Evolutionary conservation across 129 eudicot genomes (phyloP).

Genomic region (Artemisia annua): DNA sequence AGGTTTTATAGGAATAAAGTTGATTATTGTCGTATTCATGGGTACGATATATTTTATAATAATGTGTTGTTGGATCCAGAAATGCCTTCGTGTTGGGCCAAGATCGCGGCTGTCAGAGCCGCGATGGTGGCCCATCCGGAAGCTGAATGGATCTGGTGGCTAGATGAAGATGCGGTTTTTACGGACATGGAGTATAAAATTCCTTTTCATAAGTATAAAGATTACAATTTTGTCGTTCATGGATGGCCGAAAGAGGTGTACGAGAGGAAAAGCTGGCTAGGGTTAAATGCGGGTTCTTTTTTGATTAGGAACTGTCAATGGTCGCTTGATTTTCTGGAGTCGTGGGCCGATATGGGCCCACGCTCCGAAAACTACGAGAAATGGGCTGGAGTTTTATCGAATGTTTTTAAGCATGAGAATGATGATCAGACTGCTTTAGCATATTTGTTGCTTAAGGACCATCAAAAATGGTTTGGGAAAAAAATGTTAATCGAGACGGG

Average conservation of each 20-base stretch:
- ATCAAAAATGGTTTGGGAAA: slow-evolving; percentile 41
- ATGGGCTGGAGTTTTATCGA: slow-evolving; percentile 42
- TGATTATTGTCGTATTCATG: slow-evolving; percentile 45
- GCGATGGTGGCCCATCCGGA: slow-evolving; percentile 63
- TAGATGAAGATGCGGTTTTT: slow-evolving; percentile 51
- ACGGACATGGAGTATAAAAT: slow-evolving; percentile 56
- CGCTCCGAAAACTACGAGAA: slow-evolving; percentile 36
- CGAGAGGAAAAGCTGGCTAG: slow-evolving; percentile 60
- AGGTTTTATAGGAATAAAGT: slow-evolving; percentile 40
- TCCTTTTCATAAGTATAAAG: slow-evolving; percentile 36
- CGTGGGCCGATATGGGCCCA: slow-evolving; percentile 76
- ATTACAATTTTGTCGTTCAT: slow-evolving; percentile 39
- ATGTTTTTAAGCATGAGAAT: slow-evolving; percentile 31
- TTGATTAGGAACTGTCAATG: slow-evolving; percentile 74
- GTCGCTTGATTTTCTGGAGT: slow-evolving; percentile 65
- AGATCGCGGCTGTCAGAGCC: slow-evolving; percentile 42
- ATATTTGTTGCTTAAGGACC: slow-evolving; percentile 52
- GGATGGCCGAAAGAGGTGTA: slow-evolving; percentile 48
- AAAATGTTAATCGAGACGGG: slow-evolving; percentile 54
- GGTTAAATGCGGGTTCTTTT: slow-evolving; percentile 76
- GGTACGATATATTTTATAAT: slow-evolving; percentile 47
- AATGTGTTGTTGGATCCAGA: slow-evolving; percentile 37
- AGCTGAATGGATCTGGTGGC: slow-evolving; percentile 65
- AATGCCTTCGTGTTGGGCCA: slow-evolving; percentile 44
- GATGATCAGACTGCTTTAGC: slow-evolving; percentile 64